A percentile compares a stretch with the other conserved stretches of the same genome.
phyloP scores from a whole-genome alignment of 306 rosid species.

The Mimosa pudica region DNA sequence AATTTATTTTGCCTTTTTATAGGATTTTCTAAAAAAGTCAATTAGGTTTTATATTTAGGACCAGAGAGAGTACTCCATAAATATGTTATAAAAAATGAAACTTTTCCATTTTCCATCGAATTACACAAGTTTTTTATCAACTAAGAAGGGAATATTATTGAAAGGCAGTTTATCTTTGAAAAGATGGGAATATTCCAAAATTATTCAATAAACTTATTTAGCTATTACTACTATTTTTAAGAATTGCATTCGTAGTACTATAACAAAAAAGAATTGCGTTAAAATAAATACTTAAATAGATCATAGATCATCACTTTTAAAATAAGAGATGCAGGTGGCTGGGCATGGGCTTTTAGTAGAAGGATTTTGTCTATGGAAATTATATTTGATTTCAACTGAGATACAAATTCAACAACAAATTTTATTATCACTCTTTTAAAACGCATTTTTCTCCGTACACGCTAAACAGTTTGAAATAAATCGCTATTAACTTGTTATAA shows the following conservation, averaged over 20 bases:
- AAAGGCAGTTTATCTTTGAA: neutral
- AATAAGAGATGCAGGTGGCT: neutral
- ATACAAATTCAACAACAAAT: neutral
- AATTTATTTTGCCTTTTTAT: too few species aligned
- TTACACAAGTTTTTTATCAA: neutral
- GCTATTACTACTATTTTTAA: too few species aligned
- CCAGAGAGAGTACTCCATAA: too few species aligned
- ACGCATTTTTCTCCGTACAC: neutral
- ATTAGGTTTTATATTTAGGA: too few species aligned
- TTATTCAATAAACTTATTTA: neutral
- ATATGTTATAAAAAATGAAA: neutral
- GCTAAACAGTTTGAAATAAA: too few species aligned
- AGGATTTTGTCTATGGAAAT: neutral
- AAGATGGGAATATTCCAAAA: neutral
- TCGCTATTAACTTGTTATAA: neutral
- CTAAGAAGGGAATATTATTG: neutral
- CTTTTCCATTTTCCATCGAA: neutral
- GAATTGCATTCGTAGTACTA: neutral
- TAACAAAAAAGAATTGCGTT: too few species aligned
- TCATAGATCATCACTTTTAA: too few species aligned
- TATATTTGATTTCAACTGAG: too few species aligned
- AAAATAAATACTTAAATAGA: neutral
- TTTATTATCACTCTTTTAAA: neutral
- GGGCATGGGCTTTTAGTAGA: neutral
- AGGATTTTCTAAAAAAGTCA: too few species aligned